Base-by-base conservation (phyloP, 1,284 basidiomycete species). In the Moesziomyces parantarcticus region DNA sequence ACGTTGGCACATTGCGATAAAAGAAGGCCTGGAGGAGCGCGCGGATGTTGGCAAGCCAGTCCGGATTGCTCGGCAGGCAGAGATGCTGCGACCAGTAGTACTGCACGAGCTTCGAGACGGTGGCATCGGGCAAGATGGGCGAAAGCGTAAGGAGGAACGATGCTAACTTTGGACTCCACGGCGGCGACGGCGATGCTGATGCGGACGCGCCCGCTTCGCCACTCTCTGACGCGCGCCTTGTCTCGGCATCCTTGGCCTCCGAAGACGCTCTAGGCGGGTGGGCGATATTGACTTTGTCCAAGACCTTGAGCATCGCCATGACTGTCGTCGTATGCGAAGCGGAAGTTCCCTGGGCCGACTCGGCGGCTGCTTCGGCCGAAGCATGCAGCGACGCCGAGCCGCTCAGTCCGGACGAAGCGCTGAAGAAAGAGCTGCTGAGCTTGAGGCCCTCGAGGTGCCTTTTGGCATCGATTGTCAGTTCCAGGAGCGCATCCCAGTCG, bases 401-500 rank as follows among this genome's bases (percentile, higher is more conserved):
- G 21, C 39, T 51, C 20, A 43, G 29, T 1, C 50, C 23, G 11
- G 51, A 41, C 41, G 59, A 46, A 23, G 59, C 43, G 59, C 49
- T 50, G 36, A 50, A 54, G 36, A 58, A 49, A 16, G 55, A 26
- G 36, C 56, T 56, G 46, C 22, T 50, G 36, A 75, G 55, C 41
- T 75, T 76, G 51, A 77, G 70, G 25, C 69, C 74, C 16, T 76
- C 70, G 39, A 79, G 55, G 50, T 83, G 82, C 34, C 81, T 58
- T 46, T 69, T 64, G 21, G 80, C 81, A 25, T 82, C 63, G 25
- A 56, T 58, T 20, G 74, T 70, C 22, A 83, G 73, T 20, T 81
- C 79, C 21, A 77, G 66, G 0, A 83, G 62, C 1, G 76, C 58
- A 22, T 82, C 76, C 81, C 81, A 83, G 50, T 83, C 81, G 26